phyloP scores from a whole-genome alignment of 306 rosid species.

The Castanospermum australe region DNA sequence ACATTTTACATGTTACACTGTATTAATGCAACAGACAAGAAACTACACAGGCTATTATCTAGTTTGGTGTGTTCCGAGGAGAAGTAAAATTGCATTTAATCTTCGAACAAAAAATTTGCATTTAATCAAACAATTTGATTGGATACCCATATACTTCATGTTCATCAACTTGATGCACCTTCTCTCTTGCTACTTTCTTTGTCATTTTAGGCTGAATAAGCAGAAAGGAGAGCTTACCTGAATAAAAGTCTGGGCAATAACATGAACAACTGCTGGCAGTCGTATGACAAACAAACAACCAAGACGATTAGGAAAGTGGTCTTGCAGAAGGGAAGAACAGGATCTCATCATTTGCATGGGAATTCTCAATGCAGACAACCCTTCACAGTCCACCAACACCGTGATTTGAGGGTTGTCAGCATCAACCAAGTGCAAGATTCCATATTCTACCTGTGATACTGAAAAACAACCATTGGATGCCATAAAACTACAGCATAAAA shows the following conservation, averaged over 20 bases:
- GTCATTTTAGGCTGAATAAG: constrained; percentile 11
- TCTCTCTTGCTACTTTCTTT: background rate
- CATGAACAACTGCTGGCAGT: constrained; percentile 66
- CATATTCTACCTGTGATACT: constrained; percentile 88
- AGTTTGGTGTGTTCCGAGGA: background rate
- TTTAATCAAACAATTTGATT: constrained; percentile 1
- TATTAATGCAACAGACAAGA: background rate
- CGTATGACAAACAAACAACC: constrained; percentile 70
- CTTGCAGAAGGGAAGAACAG: constrained; percentile 76
- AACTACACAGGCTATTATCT: background rate
- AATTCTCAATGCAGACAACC: constrained; percentile 65
- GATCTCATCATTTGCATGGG: constrained; percentile 84
- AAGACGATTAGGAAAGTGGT: constrained; percentile 84
- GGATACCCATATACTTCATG: background rate
- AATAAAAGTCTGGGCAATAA: constrained; percentile 61
- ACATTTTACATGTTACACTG: background rate
- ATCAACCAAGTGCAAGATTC: constrained; percentile 58
- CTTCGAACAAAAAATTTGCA: too few species aligned
- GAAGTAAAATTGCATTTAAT: background rate
- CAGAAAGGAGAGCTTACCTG: constrained; percentile 46
- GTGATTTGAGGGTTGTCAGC: constrained; percentile 58
- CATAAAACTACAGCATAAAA: constrained; percentile 14
- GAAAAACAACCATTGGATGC: constrained; percentile 39
- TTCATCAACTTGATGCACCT: background rate
- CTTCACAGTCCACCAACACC: constrained; percentile 82